phyloP scores from a whole-genome alignment of 495 filamentous ascomycete species.

The Hypoxylon lenormandii region DNA sequence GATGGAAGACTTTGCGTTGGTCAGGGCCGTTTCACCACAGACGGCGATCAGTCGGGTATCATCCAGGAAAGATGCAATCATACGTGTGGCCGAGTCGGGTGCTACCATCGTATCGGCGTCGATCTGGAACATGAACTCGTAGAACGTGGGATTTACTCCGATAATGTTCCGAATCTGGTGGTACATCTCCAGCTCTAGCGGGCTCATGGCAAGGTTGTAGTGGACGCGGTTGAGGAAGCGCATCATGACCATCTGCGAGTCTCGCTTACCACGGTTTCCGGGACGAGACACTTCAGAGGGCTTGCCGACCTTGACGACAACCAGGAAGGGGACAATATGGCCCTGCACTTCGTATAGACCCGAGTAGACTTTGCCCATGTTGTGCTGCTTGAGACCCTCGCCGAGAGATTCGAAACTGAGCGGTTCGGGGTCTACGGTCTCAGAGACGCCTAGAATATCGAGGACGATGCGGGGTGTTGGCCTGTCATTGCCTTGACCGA shows the following conservation, averaged over 20 bases:
- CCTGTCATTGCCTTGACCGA: conserved; percentile 96
- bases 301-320: conserved; percentile 97
- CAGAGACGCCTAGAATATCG: conserved; percentile 94
- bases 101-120: conserved; percentile 97
- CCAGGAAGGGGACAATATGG: conserved; percentile 97
- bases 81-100: conserved; percentile 87
- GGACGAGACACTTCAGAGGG: conserved; percentile 95
- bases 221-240: conserved; percentile 98
- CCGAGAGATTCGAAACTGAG: conserved; percentile 97
- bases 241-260: conserved; percentile 98
- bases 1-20: conserved; percentile 90
- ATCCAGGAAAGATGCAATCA: conserved; percentile 89
- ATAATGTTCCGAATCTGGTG: conserved; percentile 99
- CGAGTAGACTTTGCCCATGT: conserved; percentile 99
- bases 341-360: conserved; percentile 97
- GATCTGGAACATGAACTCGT: conserved; percentile 96
- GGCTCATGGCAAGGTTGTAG: conserved; percentile 95
- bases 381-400: conserved; percentile 96
- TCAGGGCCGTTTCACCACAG: conserved; percentile 93
- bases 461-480: conserved; percentile 96
- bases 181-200: conserved; percentile 96
- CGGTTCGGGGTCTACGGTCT: conserved; percentile 94
- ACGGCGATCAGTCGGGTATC: conserved; percentile 92
- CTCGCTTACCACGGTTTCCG: conserved; percentile 98
- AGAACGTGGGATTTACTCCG: conserved; percentile 97